Evolutionary conservation across 176 grass and related monocot genomes (phyloP).

Genomic region (Saccharum spontaneum): DNA sequence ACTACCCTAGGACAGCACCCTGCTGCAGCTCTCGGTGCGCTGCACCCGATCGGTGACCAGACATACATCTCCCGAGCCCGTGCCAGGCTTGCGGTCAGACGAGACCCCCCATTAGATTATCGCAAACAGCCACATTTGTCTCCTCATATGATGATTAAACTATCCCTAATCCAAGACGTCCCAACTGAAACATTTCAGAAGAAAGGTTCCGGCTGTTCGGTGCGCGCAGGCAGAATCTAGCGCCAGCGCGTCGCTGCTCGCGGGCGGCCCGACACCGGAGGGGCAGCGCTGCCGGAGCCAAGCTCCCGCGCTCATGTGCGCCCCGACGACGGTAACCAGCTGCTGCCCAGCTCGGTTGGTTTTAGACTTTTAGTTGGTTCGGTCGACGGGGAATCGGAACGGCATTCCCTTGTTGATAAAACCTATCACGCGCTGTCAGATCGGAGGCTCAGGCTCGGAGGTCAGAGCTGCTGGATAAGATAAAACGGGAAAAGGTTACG

Average conservation of each 20-base stretch:
- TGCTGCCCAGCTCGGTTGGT: not conserved
- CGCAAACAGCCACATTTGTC: not conserved
- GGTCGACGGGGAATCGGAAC: not conserved
- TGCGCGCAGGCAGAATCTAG: conserved; percentile 36
- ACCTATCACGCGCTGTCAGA: not conserved
- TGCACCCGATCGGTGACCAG: not conserved
- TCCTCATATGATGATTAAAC: not conserved
- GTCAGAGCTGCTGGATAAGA: conserved; percentile 10
- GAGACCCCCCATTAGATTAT: not conserved
- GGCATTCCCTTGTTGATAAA: conserved; percentile 21
- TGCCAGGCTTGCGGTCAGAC: not conserved
- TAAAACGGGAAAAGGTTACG: not conserved
- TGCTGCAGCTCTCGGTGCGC: not conserved
- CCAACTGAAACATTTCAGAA: not conserved
- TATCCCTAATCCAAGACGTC: not conserved
- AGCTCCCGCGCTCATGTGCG: conserved; percentile 7
- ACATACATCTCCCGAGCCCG: not conserved
- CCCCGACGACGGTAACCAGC: not conserved
- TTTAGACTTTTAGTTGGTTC: not conserved
- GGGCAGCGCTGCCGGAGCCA: conserved; percentile 3
- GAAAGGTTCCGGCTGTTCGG: conserved; percentile 33
- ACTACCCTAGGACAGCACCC: not conserved
- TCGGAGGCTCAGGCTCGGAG: not conserved
- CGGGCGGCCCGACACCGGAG: conserved; percentile 25
- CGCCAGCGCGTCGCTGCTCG: conserved; percentile 36